A percentile compares a stretch with the other conserved stretches of the same genome.
Conservation (phyloP, 2,329 filamentous ascomycete species). For the Botrytis pseudocinerea region DNA sequence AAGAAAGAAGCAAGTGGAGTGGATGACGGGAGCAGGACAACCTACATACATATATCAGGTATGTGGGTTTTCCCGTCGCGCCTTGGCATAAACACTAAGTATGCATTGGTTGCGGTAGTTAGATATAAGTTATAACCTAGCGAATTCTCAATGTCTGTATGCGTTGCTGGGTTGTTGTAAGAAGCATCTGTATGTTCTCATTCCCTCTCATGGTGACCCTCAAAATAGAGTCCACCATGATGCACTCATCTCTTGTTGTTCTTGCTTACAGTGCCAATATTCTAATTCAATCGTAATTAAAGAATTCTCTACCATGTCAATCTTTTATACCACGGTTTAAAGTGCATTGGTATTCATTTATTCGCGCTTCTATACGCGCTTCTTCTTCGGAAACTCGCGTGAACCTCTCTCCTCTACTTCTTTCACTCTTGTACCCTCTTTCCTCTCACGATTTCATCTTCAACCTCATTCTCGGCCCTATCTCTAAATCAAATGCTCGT, state of each 20-base stretch:
- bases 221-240: neutral
- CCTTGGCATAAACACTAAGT: neutral
- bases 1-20: neutral
- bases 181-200: neutral
- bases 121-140: neutral
- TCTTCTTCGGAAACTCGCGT: neutral
- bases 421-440: neutral
- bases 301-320: neutral
- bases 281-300: neutral
- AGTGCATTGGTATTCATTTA: neutral
- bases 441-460: no score
- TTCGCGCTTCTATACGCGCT: neutral
- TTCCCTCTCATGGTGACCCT: neutral
- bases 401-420: neutral
- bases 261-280: neutral
- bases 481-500: slow-evolving; percentile 52
- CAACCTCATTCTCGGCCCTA: neutral
- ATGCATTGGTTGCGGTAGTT: neutral
- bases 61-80: neutral
- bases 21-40: neutral
- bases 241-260: neutral
- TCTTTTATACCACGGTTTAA: neutral
- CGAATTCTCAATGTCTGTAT: neutral
- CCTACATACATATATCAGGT: neutral
- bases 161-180: neutral